Percentiles rank a stretch among this genome's conserved stretches.
Evolutionary conservation across 495 filamentous ascomycete genomes (phyloP).

Genomic region (Podospora fimiseda): DNA sequence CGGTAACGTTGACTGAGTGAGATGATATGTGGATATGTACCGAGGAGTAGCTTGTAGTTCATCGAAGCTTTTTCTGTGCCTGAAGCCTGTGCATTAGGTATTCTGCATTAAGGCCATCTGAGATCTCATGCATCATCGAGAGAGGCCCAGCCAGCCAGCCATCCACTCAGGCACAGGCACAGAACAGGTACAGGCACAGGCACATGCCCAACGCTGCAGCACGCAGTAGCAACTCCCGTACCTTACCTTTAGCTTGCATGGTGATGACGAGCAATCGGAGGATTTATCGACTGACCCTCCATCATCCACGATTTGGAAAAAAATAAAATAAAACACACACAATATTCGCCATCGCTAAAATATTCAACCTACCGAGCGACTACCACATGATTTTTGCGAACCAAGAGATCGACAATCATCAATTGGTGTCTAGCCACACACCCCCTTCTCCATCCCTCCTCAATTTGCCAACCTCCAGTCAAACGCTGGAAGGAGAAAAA

Average conservation of each 20-base stretch:
- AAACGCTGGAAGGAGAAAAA: neutral
- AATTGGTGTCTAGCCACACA: neutral
- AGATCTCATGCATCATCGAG: constrained; percentile 8
- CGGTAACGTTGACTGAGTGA: neutral
- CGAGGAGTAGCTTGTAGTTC: too few species aligned
- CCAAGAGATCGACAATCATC: constrained; percentile 1
- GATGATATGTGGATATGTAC: too few species aligned
- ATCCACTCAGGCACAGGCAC: neutral
- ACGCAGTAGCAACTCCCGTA: constrained; percentile 10
- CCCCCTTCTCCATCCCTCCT: neutral
- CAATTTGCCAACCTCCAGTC: neutral
- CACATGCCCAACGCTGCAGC: neutral
- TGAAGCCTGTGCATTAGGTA: constrained; percentile 4
- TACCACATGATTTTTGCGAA: neutral
- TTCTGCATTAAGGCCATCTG: neutral
- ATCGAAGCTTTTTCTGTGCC: constrained; percentile 4
- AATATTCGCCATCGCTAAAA: neutral
- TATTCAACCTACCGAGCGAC: neutral
- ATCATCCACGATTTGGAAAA: neutral
- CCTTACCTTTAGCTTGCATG: constrained; percentile 21
- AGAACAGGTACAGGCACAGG: neutral
- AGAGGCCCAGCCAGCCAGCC: neutral
- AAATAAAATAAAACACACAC: too few species aligned
- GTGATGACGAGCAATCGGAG: constrained; percentile 17
- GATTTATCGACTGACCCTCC: constrained; percentile 4